A percentile compares a stretch with the other conserved stretches of the same genome.
phyloP scores from a whole-genome alignment of 345 rosid genomes.

The Garcia nutans region DNA sequence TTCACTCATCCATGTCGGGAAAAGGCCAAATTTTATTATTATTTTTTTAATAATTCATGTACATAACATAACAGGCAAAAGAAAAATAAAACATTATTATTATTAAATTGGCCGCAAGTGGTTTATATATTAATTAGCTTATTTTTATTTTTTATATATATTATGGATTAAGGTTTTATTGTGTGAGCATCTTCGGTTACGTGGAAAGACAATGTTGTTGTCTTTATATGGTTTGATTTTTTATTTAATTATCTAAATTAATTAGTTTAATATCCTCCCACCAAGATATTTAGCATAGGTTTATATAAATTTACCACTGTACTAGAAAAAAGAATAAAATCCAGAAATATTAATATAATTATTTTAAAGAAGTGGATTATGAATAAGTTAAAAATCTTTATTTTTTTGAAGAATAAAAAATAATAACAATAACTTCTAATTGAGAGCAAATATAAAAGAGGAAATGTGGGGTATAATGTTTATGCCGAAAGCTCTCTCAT shows the following conservation, averaged over 20 bases:
- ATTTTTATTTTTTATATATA: not conserved
- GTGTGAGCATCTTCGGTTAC: conserved; percentile 22
- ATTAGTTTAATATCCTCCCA: not conserved
- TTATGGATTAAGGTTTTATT: not conserved
- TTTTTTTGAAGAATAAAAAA: too few species aligned
- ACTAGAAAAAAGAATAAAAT: too few species aligned
- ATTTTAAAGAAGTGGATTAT: too few species aligned
- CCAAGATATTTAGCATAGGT: not conserved
- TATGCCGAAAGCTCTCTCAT: conserved; percentile 2
- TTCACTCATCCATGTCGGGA: conserved; percentile 2
- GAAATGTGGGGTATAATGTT: not conserved
- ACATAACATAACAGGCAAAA: not conserved
- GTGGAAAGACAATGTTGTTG: conserved; percentile 22
- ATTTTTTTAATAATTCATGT: not conserved
- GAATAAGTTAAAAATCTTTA: too few species aligned
- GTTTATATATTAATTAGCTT: not conserved
- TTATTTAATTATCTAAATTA: not conserved
- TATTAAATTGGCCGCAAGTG: too few species aligned
- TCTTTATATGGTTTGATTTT: not conserved
- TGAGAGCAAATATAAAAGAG: not conserved
- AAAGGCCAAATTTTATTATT: not conserved
- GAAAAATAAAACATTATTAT: not conserved
- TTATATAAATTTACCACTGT: too few species aligned
- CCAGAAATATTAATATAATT: too few species aligned
- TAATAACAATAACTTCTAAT: too few species aligned